Conservation (phyloP, 306 rosid genomes). For the Glycine tomentella region DNA sequence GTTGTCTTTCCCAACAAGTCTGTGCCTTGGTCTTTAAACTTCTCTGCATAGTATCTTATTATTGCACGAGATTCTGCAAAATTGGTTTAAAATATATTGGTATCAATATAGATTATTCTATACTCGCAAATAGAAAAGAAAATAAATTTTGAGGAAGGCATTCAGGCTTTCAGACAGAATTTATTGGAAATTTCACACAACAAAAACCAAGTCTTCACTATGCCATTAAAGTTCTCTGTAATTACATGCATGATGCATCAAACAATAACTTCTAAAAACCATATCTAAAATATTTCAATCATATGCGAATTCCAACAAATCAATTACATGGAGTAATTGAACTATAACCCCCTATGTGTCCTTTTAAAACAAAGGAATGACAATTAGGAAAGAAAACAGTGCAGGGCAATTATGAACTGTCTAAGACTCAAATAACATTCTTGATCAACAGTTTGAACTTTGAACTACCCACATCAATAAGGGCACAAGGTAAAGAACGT, state of each 20-base stretch:
- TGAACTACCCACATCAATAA: neutral
- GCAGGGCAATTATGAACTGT: neutral
- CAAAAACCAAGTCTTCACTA: neutral
- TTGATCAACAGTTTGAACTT: conserved; percentile 19
- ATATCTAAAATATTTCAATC: neutral
- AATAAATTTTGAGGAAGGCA: neutral
- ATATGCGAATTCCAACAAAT: neutral
- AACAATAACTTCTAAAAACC: neutral
- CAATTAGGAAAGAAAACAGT: too few species aligned
- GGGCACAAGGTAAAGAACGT: neutral
- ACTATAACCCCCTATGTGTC: neutral
- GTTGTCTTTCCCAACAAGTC: conserved; percentile 56
- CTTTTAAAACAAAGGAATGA: neutral
- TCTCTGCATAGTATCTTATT: conserved; percentile 60
- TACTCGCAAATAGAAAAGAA: neutral
- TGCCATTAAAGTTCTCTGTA: neutral
- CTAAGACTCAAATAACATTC: neutral
- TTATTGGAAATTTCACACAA: neutral
- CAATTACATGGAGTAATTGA: neutral
- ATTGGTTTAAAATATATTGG: neutral
- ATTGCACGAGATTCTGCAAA: conserved; percentile 62
- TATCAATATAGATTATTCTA: neutral
- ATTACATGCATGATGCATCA: neutral
- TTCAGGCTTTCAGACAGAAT: neutral
- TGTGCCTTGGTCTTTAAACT: conserved; percentile 55